Percentiles rank a stretch among this genome's conserved stretches.
Evolutionary conservation across 352 stramenopile species (phyloP).

Genomic region (Phytophthora citrophthora): DNA sequence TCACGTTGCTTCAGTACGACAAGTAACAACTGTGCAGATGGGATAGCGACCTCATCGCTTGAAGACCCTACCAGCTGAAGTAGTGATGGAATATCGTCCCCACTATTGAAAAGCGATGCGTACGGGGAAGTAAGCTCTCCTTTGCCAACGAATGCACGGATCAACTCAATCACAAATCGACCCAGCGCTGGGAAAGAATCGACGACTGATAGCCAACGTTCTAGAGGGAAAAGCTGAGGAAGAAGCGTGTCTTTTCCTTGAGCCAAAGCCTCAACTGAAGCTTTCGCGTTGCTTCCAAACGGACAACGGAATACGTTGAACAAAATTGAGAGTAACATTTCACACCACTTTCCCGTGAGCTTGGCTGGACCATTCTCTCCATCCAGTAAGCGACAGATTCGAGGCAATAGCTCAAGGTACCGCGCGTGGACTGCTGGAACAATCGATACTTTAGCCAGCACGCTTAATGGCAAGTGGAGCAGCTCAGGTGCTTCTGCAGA

Average conservation of each 20-base stretch:
- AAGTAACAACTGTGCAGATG: conserved; percentile 55
- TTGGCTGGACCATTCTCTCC: conserved; percentile 20
- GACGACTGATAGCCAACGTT: conserved; percentile 51
- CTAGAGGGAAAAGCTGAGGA: conserved; percentile 58
- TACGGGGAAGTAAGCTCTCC: conserved; percentile 25
- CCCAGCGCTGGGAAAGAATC: conserved; percentile 41
- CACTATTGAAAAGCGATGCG: conserved; percentile 57
- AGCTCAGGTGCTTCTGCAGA: conserved; percentile 25
- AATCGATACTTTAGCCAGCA: conserved; percentile 57
- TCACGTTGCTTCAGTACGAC: conserved; percentile 47
- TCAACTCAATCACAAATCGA: conserved; percentile 58
- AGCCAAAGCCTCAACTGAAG: conserved; percentile 20
- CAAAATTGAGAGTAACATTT: conserved; percentile 55
- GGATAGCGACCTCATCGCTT: conserved; percentile 47
- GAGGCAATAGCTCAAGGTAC: conserved; percentile 48
- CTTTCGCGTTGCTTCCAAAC: conserved; percentile 15
- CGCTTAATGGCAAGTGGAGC: conserved; percentile 47
- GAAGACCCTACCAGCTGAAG: conserved; percentile 45
- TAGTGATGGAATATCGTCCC: conserved; percentile 55
- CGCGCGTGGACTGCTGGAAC: conserved; percentile 38
- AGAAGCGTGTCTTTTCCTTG: conserved; percentile 46
- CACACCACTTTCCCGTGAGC: conserved; percentile 27
- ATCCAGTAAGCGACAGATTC: conserved; percentile 31
- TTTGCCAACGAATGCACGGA: conserved; percentile 51
- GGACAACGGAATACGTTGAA: conserved; percentile 70